These are phyloP conservation scores for Cyberlindnera japonica DNA, from an alignment of 805 yeast species.

Conservation along the genomic window DNA sequence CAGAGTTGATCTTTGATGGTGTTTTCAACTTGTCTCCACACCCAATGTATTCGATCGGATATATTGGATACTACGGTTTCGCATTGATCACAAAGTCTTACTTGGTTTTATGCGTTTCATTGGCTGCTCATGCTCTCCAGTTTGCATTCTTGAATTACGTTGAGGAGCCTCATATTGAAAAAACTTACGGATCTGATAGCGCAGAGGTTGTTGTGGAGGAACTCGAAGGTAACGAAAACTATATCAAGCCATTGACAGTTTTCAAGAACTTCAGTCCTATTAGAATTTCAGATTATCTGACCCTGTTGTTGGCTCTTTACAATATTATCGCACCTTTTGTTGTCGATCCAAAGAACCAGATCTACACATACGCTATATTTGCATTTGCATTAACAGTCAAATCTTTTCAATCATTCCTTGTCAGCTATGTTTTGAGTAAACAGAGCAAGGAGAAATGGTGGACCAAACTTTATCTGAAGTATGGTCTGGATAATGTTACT, in stretches of 20 bases:
- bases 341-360: slow-evolving; percentile 27
- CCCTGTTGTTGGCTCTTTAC: slow-evolving; percentile 39
- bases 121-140: slow-evolving; percentile 73
- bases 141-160: slow-evolving; percentile 70
- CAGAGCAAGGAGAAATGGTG: slow-evolving; percentile 62
- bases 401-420: slow-evolving; percentile 45
- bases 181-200: slow-evolving; percentile 57
- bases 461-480: slow-evolving; percentile 60
- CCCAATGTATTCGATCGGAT: slow-evolving; percentile 90
- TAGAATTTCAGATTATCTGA: slow-evolving; percentile 60
- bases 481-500: slow-evolving; percentile 58
- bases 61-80: slow-evolving; percentile 82
- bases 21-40: slow-evolving; percentile 88
- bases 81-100: slow-evolving; percentile 75
- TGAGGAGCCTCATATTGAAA: slow-evolving; percentile 84
- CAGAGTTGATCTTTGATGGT: slow-evolving; percentile 76
- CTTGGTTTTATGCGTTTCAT: slow-evolving; percentile 62
- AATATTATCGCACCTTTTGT: slow-evolving; percentile 41
- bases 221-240: slow-evolving; percentile 34
- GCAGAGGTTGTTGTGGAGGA: slow-evolving; percentile 32
- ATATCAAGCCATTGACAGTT: slow-evolving; percentile 54
- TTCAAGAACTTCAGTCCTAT: slow-evolving; percentile 59
- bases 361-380: slow-evolving; percentile 27
- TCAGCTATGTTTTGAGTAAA: slow-evolving; percentile 47
- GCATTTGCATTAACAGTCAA: slow-evolving; percentile 42